These are phyloP conservation scores for Misopates orontium DNA, from an alignment of 257 asterid species.

Conservation along the genomic window DNA sequence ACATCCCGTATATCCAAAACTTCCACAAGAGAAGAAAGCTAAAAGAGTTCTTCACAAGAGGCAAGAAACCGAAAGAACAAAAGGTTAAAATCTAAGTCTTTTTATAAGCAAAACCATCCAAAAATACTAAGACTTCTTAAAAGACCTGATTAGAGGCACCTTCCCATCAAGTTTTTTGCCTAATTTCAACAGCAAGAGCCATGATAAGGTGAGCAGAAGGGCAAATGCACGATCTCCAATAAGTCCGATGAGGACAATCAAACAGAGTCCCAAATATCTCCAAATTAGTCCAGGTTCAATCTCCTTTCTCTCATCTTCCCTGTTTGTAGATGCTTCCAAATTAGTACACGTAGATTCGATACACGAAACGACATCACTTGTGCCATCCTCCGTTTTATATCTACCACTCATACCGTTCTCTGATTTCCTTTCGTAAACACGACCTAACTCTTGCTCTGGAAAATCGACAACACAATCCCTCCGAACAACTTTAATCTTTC, in stretches of 20 bases:
- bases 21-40: conserved; percentile 12
- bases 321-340: conserved; percentile 15
- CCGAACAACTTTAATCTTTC: background rate
- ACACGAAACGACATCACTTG: background rate
- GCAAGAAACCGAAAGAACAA: conserved; percentile 12
- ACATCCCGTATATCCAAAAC: conserved; percentile 13
- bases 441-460: conserved; percentile 22
- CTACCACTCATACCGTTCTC: conserved; percentile 22
- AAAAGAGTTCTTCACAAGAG: conserved; percentile 22
- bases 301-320: conserved; percentile 13
- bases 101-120: background rate
- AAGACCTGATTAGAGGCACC: conserved; percentile 18
- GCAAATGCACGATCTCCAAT: conserved; percentile 56
- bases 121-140: conserved; percentile 18
- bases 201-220: conserved; percentile 42
- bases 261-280: conserved; percentile 35
- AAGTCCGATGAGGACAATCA: conserved; percentile 63
- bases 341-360: conserved; percentile 10
- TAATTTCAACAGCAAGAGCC: conserved; percentile 51
- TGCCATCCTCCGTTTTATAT: conserved; percentile 25
- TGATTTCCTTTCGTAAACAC: background rate
- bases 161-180: conserved; percentile 30
- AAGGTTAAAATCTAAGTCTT: background rate
- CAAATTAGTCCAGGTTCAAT: conserved; percentile 13
- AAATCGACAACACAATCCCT: background rate